A percentile compares a stretch with the other conserved stretches of the same genome.
phyloP scores from a whole-genome alignment of 257 asterid genomes.

The Solanum neorickii region DNA sequence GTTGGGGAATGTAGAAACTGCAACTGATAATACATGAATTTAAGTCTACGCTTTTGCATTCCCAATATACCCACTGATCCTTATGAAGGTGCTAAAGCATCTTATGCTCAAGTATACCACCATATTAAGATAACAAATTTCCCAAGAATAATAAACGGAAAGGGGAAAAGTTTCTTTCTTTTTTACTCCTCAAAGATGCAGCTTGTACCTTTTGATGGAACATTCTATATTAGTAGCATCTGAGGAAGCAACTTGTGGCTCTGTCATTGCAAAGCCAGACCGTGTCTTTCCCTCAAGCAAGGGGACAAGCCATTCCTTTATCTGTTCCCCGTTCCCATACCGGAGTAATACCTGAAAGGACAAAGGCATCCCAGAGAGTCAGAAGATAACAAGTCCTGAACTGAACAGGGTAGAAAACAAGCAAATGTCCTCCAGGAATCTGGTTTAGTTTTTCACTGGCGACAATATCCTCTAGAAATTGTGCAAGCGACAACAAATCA shows the following conservation, averaged over 20 bases:
- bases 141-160: neutral
- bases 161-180: neutral
- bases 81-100: neutral
- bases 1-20: neutral
- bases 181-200: neutral
- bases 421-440: neutral
- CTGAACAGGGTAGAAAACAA: neutral
- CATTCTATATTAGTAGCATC: constrained; percentile 97
- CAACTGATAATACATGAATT: neutral
- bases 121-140: neutral
- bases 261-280: constrained; percentile 98
- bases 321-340: constrained; percentile 73
- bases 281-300: constrained; percentile 87
- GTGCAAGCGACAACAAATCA: neutral
- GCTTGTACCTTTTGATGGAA: constrained; percentile 63
- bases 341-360: constrained; percentile 66
- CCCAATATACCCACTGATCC: neutral
- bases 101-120: neutral
- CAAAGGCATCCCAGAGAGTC: neutral
- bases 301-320: constrained; percentile 78
- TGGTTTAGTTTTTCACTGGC: neutral
- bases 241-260: constrained; percentile 96
- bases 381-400: neutral
- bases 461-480: neutral
- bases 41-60: neutral